phyloP scores from a whole-genome alignment of 1,284 basidiomycete species.

The Tilletia caries region DNA sequence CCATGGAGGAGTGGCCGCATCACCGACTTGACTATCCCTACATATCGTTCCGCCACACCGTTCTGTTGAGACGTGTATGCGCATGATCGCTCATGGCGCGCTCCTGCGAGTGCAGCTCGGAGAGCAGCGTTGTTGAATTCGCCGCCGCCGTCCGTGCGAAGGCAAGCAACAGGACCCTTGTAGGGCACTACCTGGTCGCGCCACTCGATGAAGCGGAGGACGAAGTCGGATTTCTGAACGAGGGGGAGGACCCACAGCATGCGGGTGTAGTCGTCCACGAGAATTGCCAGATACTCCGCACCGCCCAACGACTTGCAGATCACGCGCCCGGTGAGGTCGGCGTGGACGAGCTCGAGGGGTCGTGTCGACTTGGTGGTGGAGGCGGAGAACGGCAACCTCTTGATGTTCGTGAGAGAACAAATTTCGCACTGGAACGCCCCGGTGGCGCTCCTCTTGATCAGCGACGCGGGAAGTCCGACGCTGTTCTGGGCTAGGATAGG shows the following conservation, averaged over 20 bases:
- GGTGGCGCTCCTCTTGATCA: neutral
- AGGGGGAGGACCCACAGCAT: slow-evolving; percentile 1
- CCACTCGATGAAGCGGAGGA: neutral
- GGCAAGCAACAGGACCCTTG: neutral
- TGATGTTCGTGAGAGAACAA: neutral
- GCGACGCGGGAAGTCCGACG: neutral
- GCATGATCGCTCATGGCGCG: neutral
- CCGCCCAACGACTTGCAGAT: neutral
- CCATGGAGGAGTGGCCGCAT: neutral
- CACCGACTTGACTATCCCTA: neutral
- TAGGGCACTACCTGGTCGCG: neutral
- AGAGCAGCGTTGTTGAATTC: neutral
- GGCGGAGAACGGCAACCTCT: neutral
- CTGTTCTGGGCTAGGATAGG: neutral
- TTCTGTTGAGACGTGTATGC: slow-evolving; percentile 3
- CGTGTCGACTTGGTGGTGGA: neutral
- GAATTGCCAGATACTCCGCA: neutral
- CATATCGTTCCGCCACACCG: slow-evolving; percentile 9
- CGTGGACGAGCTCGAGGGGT: neutral
- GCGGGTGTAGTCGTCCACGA: neutral
- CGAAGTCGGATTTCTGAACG: neutral
- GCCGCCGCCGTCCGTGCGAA: neutral
- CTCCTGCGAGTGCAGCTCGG: neutral
- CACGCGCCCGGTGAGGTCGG: neutral
- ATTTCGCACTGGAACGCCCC: neutral